Conservation (phyloP, 129 eudicot genomes). For the Pittosporum tobira region DNA sequence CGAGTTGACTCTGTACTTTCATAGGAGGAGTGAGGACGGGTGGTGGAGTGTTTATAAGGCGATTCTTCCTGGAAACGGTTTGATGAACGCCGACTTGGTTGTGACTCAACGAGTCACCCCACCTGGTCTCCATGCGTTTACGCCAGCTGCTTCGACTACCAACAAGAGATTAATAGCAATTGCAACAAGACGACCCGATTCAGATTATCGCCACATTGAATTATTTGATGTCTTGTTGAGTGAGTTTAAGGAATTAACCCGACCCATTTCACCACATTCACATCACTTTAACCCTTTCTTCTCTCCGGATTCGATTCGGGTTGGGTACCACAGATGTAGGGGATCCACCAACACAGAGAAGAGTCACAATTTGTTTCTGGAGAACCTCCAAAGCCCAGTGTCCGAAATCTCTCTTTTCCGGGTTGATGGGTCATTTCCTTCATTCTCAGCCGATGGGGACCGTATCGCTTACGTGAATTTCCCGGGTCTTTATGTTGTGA, state of each 20-base stretch:
- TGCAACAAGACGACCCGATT: slow-evolving; percentile 65
- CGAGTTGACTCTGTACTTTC: slow-evolving; percentile 56
- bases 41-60: slow-evolving; percentile 86
- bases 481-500: slow-evolving; percentile 62
- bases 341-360: slow-evolving; percentile 32
- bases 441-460: slow-evolving; percentile 64
- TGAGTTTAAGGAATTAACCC: slow-evolving; percentile 43
- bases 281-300: slow-evolving; percentile 73
- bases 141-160: slow-evolving; percentile 53
- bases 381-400: slow-evolving; percentile 32
- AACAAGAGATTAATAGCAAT: slow-evolving; percentile 51
- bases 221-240: slow-evolving; percentile 36
- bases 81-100: slow-evolving; percentile 39
- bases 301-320: slow-evolving; percentile 44
- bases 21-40: slow-evolving; percentile 65
- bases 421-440: slow-evolving; percentile 78
- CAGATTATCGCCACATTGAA: slow-evolving; percentile 74
- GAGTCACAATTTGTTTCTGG: slow-evolving; percentile 41
- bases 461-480: slow-evolving; percentile 54
- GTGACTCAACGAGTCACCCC: slow-evolving; percentile 70
- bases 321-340: slow-evolving; percentile 84
- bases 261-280: slow-evolving; percentile 40
- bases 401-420: slow-evolving; percentile 51
- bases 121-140: slow-evolving; percentile 85
- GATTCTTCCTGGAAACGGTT: slow-evolving; percentile 16